Conservation (phyloP, 164 flowering plant species). For the Berberis vulgaris region DNA sequence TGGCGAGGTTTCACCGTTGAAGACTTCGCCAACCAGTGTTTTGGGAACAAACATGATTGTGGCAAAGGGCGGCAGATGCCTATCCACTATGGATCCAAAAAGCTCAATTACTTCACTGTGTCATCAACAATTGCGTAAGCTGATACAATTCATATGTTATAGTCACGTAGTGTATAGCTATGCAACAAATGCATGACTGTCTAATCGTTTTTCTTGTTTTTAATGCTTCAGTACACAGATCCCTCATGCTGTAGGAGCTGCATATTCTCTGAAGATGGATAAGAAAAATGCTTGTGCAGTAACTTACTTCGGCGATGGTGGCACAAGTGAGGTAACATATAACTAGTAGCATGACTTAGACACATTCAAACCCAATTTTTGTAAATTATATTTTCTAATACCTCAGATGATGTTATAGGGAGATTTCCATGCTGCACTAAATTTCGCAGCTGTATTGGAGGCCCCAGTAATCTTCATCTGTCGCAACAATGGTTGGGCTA, state of each 20-base stretch:
- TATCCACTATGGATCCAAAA: conserved; percentile 67
- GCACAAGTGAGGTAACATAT: conserved; percentile 75
- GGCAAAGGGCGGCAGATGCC: conserved; percentile 98
- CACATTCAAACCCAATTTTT: background rate
- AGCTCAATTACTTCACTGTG: conserved; percentile 72
- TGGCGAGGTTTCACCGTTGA: conserved; percentile 92
- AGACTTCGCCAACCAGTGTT: conserved; percentile 77
- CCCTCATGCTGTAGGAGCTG: conserved; percentile 95
- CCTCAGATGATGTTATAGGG: conserved; percentile 40
- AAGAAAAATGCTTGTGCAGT: conserved; percentile 71
- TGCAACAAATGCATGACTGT: background rate
- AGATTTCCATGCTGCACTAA: conserved; percentile 94
- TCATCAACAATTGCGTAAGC: conserved; percentile 90
- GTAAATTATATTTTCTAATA: conserved; percentile 13
- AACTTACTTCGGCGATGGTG: conserved; percentile 89
- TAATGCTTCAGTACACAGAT: conserved; percentile 61
- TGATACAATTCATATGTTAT: background rate
- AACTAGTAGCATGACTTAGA: background rate
- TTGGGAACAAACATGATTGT: conserved; percentile 60
- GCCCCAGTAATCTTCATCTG: conserved; percentile 86
- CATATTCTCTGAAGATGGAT: conserved; percentile 97
- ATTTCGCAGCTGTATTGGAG: conserved; percentile 89
- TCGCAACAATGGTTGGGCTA: conserved; percentile 98
- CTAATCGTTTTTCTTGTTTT: background rate
- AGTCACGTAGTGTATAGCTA: background rate